phyloP scores from a whole-genome alignment of 2,329 filamentous ascomycete species.

The Cordyceps cateniannulata region DNA sequence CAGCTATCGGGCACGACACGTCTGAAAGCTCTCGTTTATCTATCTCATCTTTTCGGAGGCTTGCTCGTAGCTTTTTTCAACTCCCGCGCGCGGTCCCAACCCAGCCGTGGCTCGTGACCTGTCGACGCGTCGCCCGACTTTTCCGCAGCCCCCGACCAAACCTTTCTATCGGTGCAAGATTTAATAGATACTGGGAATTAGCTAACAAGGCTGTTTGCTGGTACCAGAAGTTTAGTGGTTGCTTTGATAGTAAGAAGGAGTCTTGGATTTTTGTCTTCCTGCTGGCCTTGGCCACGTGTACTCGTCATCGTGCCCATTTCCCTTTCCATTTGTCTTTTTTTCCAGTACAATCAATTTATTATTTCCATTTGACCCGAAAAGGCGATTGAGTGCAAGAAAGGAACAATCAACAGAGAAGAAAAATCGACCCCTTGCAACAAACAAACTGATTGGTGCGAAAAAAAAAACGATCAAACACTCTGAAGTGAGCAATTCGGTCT shows the following conservation, averaged over 20 bases:
- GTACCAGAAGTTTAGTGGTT: slow-evolving; percentile 8
- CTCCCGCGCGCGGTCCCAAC: neutral
- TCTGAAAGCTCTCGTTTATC: neutral
- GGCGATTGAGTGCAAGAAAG: slow-evolving; percentile 30
- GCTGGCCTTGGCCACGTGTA: slow-evolving; percentile 33
- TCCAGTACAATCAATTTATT: slow-evolving; percentile 49
- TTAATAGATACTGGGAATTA: slow-evolving; percentile 10
- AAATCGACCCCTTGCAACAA: slow-evolving; percentile 13
- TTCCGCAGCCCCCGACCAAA: neutral
- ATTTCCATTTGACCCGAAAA: slow-evolving; percentile 34
- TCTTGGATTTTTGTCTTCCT: slow-evolving; percentile 25
- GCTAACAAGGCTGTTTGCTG: slow-evolving; percentile 9
- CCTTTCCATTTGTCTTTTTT: slow-evolving; percentile 27
- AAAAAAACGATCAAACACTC: neutral
- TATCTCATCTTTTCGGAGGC: neutral
- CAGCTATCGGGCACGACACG: neutral
- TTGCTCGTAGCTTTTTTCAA: slow-evolving; percentile 3
- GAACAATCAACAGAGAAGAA: slow-evolving; percentile 27
- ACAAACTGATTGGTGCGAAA: slow-evolving; percentile 4
- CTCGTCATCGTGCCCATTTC: slow-evolving; percentile 29
- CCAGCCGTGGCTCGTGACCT: neutral
- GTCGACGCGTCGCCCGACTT: neutral
- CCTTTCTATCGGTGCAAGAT: neutral
- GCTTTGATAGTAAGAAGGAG: slow-evolving; percentile 27
- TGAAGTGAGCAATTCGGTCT: neutral